Conservation (phyloP, 2,329 filamentous ascomycete species). For the Aureobasidium namibiae region DNA sequence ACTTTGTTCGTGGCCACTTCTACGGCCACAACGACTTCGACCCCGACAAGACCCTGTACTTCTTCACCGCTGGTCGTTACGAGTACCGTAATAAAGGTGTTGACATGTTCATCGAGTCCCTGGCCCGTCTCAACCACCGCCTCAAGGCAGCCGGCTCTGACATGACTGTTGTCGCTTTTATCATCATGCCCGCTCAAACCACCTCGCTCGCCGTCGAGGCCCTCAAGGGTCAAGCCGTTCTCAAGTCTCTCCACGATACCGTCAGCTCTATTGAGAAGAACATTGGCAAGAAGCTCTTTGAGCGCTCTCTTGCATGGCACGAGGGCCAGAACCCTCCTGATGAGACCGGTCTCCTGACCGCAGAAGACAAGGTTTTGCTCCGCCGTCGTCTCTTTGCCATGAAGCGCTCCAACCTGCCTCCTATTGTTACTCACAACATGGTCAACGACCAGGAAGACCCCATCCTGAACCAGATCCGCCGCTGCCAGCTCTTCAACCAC, state of each 20-base stretch:
- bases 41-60: slow-evolving; percentile 90
- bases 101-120: slow-evolving; percentile 98
- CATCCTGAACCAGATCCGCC: slow-evolving; percentile 88
- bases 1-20: slow-evolving; percentile 96
- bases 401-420: slow-evolving; percentile 84
- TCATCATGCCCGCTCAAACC: slow-evolving; percentile 98
- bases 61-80: slow-evolving; percentile 95
- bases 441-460: slow-evolving; percentile 87
- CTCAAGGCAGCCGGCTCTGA: slow-evolving; percentile 80
- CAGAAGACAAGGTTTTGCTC: slow-evolving; percentile 85
- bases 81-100: slow-evolving; percentile 98
- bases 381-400: slow-evolving; percentile 90
- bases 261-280: slow-evolving; percentile 87
- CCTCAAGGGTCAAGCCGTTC: slow-evolving; percentile 91
- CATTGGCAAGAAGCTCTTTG: slow-evolving; percentile 88
- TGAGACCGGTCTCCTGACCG: slow-evolving; percentile 90
- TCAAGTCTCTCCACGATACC: slow-evolving; percentile 91
- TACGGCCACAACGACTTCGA: slow-evolving; percentile 98
- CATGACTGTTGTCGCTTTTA: slow-evolving; percentile 91
- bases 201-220: slow-evolving; percentile 92
- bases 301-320: slow-evolving; percentile 89
- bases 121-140: slow-evolving; percentile 88
- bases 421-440: slow-evolving; percentile 99
- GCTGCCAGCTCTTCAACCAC: slow-evolving; percentile 96
- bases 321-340: slow-evolving; percentile 90